Base-by-base conservation (phyloP, 2,329 filamentous ascomycete genomes). In the Penicillium sp. region DNA sequence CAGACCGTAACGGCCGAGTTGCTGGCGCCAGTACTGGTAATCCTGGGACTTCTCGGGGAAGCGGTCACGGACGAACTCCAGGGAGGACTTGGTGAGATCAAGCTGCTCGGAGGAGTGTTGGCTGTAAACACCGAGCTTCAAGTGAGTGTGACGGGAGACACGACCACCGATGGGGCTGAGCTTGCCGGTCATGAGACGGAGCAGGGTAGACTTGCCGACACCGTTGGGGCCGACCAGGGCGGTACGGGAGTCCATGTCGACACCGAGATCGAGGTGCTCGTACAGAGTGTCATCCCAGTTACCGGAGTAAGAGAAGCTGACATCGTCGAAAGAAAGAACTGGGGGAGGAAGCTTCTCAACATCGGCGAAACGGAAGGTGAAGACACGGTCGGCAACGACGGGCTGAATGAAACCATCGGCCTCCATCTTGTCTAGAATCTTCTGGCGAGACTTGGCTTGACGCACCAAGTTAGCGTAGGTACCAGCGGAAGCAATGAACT, bases 361-460 rank as follows among this genome's bases (percentile, higher is more conserved):
- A 72, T 97, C 93, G 67, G 94, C 94, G 77, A 99, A 99, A 72
- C 93, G 89, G 89, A 99, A 99, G 58, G 89, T 93, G 82, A 99
- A 99, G 73, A 96, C 89, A 61, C 87, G 86, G 79, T 99, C 94
- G 64, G 86, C 79, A 55, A 83, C 79, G 62, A 99, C 92, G 57
- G 91, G 90, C 79, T 99, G 89, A 75, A 99, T 97, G 79, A 97
- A 94, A 67, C 94, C 94, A 72, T 99, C 94, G 69, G 96, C 94
- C 84, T 97, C 93, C 94, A 99, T 99, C 88, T 99, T 99, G 86
- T 99, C 94, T 67, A 97, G 85, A 78, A 97, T 97, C 91, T 99
- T 99, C 81, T 99, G 94, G 65, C 94, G 88, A 43, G 94, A 97
- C 85, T 99, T 99, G 79, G 96, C 96, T 81, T 99, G 94, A 77